These are phyloP conservation scores for Chloris gayana DNA, from an alignment of 176 grass and related monocot species.

Conservation along the genomic window DNA sequence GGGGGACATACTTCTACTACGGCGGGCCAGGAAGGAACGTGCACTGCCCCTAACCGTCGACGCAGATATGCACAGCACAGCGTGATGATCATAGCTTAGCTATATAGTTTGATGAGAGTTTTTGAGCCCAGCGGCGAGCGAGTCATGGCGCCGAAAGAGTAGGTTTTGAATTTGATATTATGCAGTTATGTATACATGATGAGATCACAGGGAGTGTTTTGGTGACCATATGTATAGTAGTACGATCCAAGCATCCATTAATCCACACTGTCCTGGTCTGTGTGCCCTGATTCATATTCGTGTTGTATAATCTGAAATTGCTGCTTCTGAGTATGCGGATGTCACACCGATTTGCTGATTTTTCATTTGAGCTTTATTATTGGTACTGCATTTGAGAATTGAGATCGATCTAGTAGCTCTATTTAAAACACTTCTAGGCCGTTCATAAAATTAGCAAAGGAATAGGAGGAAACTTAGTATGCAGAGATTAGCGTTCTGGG, in stretches of 20 bases:
- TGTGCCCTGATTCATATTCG: background rate
- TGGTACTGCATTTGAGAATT: too few species aligned
- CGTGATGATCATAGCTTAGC: background rate
- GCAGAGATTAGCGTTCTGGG: background rate
- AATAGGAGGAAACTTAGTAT: background rate
- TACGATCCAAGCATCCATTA: background rate
- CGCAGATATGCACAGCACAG: background rate
- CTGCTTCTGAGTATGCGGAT: background rate
- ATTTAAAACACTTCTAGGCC: too few species aligned
- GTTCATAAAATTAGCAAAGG: too few species aligned
- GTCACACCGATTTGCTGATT: background rate
- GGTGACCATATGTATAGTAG: background rate
- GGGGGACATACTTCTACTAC: slow-evolving; percentile 90
- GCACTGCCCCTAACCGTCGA: slow-evolving; percentile 38
- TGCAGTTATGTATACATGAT: slow-evolving; percentile 35
- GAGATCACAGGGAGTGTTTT: slow-evolving; percentile 22
- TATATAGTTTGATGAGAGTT: background rate
- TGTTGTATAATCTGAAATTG: too few species aligned
- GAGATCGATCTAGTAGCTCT: too few species aligned
- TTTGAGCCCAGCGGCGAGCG: background rate
- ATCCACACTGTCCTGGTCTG: background rate
- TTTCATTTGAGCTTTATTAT: too few species aligned
- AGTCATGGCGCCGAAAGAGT: background rate
- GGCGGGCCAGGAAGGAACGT: slow-evolving; percentile 73
- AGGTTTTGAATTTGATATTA: background rate